phyloP scores from a whole-genome alignment of 176 grass and related monocot species.

The Oropetium thomaeum region DNA sequence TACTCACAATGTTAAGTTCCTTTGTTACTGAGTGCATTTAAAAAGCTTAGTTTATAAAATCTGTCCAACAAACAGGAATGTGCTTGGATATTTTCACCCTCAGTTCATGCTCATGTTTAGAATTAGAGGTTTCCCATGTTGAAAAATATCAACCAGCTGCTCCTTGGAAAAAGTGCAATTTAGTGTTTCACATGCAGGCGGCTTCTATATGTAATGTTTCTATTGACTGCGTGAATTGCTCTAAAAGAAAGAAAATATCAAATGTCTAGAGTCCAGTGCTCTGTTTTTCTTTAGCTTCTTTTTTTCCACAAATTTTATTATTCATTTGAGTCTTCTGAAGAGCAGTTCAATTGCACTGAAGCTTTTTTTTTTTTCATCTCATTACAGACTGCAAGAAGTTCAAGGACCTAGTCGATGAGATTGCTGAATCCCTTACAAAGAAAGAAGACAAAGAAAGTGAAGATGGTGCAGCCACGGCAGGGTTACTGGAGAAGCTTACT shows the following conservation, averaged over 20 bases:
- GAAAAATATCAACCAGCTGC: background rate
- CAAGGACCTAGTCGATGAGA: slow-evolving; percentile 56
- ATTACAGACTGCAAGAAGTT: slow-evolving; percentile 74
- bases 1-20: background rate
- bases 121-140: background rate
- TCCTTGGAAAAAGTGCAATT: background rate
- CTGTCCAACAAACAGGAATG: background rate
- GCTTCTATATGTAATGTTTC: background rate
- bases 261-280: background rate
- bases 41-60: slow-evolving; percentile 9
- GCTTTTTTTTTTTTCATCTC: background rate
- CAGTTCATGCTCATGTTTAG: background rate
- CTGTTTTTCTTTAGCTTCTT: background rate
- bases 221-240: background rate
- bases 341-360: slow-evolving; percentile 20
- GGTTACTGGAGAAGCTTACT: slow-evolving; percentile 56
- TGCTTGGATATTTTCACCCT: background rate
- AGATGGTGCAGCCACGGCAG: slow-evolving; percentile 34
- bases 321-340: slow-evolving; percentile 8
- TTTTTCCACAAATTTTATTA: background rate
- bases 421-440: slow-evolving; percentile 46
- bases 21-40: background rate
- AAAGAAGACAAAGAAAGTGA: slow-evolving; percentile 29
- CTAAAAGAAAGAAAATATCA: background rate
- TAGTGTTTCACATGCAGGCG: background rate